phyloP scores from a whole-genome alignment of 1,139 yeast genomes.

The Debaryomycetaceae sp. region DNA sequence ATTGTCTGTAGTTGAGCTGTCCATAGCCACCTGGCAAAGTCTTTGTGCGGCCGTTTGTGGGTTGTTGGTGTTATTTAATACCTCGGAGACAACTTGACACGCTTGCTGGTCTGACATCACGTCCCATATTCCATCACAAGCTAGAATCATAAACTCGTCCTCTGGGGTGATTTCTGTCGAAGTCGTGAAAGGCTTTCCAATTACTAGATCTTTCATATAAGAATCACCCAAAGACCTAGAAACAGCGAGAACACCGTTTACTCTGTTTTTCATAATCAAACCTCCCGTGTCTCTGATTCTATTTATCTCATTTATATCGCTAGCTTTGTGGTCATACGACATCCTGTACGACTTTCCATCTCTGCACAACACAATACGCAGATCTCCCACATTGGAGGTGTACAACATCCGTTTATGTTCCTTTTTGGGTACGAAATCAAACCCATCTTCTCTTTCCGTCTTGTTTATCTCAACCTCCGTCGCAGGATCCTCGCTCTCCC shows the following conservation, averaged over 20 bases:
- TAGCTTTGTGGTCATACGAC: constrained; percentile 92
- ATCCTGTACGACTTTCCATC: constrained; percentile 71
- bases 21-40: constrained; percentile 74
- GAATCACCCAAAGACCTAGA: constrained; percentile 94
- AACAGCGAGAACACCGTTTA: constrained; percentile 93
- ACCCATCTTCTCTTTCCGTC: constrained; percentile 12
- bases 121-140: constrained; percentile 97
- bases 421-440: constrained; percentile 44
- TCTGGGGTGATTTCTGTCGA: constrained; percentile 64
- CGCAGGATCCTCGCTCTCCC: constrained; percentile 57
- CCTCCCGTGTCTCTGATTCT: constrained; percentile 83
- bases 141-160: constrained; percentile 77
- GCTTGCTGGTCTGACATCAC: constrained; percentile 82
- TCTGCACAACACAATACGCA: constrained; percentile 76
- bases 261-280: constrained; percentile 82
- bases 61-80: constrained; percentile 35
- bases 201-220: constrained; percentile 84
- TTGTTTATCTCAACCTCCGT: background rate
- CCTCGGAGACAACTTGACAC: constrained; percentile 60
- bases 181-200: constrained; percentile 91
- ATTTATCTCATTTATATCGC: constrained; percentile 72
- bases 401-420: constrained; percentile 71
- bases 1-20: constrained; percentile 82
- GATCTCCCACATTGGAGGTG: constrained; percentile 95
- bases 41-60: constrained; percentile 68